Conservation (phyloP, 805 yeast genomes). For the Yueomyces sp. region DNA sequence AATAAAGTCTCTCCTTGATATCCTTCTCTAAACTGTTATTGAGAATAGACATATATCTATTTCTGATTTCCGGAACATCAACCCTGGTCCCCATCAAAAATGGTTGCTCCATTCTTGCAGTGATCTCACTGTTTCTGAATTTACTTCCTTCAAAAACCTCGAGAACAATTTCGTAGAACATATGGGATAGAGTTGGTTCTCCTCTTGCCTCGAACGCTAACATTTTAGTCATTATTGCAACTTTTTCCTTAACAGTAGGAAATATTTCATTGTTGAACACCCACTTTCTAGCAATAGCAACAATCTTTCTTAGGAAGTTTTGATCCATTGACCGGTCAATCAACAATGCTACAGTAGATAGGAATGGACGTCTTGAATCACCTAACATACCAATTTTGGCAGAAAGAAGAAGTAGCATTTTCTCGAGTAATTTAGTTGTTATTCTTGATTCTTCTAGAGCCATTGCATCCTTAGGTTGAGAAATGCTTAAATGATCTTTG, state of each 20-base stretch:
- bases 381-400: slow-evolving; percentile 77
- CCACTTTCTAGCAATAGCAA: slow-evolving; percentile 76
- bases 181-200: slow-evolving; percentile 61
- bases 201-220: slow-evolving; percentile 83
- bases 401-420: slow-evolving; percentile 63
- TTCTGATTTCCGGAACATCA: slow-evolving; percentile 60
- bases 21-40: slow-evolving; percentile 68
- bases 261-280: slow-evolving; percentile 76
- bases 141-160: slow-evolving; percentile 75
- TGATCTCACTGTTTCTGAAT: slow-evolving; percentile 71
- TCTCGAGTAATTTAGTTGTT: slow-evolving; percentile 64
- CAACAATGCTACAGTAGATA: slow-evolving; percentile 75
- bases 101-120: slow-evolving; percentile 93
- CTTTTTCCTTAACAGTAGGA: slow-evolving; percentile 93
- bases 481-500: slow-evolving; percentile 65
- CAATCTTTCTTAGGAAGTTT: slow-evolving; percentile 57
- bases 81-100: slow-evolving; percentile 87
- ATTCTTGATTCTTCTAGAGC: slow-evolving; percentile 61
- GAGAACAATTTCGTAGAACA: slow-evolving; percentile 74
- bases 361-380: slow-evolving; percentile 82
- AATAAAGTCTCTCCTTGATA: slow-evolving; percentile 64
- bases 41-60: slow-evolving; percentile 65
- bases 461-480: slow-evolving; percentile 29
- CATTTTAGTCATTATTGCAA: slow-evolving; percentile 88
- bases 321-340: slow-evolving; percentile 81